Percentiles rank a stretch among this genome's conserved stretches.
Conservation (phyloP, 2,329 filamentous ascomycete species). For the Cladorrhinum sp. region DNA sequence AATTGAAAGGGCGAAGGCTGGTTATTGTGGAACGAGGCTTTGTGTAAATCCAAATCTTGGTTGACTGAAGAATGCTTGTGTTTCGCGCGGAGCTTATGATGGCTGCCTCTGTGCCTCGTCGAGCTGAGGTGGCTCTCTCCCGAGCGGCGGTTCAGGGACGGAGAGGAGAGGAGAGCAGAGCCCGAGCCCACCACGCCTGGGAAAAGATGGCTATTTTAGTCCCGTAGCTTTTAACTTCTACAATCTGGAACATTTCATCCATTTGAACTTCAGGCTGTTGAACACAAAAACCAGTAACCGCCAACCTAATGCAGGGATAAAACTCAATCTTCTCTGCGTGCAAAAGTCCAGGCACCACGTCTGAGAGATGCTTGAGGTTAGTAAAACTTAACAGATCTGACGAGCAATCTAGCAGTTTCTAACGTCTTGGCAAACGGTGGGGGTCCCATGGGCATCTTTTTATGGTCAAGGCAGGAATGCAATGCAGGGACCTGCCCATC, state of each 20-base stretch:
- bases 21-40: neutral
- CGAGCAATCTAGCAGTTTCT: neutral
- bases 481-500: neutral
- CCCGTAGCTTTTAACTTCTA: neutral
- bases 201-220: neutral
- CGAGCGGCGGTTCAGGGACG: neutral
- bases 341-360: neutral
- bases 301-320: conserved; percentile 5
- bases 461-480: neutral
- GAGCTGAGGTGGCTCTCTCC: neutral
- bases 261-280: neutral
- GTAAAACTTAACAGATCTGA: neutral
- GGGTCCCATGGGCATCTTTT: neutral
- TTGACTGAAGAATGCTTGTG: neutral
- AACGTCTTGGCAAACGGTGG: neutral
- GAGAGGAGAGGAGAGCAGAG: neutral
- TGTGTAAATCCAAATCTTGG: neutral
- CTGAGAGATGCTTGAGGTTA: neutral
- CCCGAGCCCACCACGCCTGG: neutral
- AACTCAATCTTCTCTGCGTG: neutral
- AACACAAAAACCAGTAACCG: neutral
- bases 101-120: neutral
- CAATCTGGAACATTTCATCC: neutral
- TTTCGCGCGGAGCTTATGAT: neutral
- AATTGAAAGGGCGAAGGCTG: neutral